These are phyloP conservation scores for Geotrichum aggregatum DNA, from an alignment of 1,139 yeast species.

Conservation along the genomic window DNA sequence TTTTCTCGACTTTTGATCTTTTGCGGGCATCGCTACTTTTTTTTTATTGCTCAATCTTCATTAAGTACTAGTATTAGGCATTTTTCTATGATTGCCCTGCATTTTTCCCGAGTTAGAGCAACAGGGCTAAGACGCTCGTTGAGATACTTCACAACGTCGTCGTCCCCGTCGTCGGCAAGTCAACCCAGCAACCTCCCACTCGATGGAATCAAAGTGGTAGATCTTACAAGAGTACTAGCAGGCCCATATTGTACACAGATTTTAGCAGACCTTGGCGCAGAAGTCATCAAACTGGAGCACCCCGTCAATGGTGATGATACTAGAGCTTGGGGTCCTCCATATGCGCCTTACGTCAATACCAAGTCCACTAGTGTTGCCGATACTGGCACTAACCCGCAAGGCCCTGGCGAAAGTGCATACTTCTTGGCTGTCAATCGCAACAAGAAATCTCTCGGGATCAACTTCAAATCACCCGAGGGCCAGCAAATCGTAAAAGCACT, in stretches of 20 bases:
- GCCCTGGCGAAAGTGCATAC: conserved; percentile 41
- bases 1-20: too few species aligned
- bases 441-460: conserved; percentile 41
- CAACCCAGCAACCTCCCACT: conserved; percentile 30
- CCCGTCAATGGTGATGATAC: conserved; percentile 46
- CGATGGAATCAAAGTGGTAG: conserved; percentile 40
- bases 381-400: conserved; percentile 15
- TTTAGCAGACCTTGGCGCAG: conserved; percentile 45
- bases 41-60: too few species aligned
- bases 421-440: conserved; percentile 41
- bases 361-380: conserved; percentile 10
- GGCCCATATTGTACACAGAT: conserved; percentile 45
- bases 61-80: too few species aligned
- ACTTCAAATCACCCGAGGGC: conserved; percentile 39
- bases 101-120: background rate
- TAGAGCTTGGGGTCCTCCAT: conserved; percentile 46
- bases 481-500: conserved; percentile 35
- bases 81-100: too few species aligned
- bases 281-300: conserved; percentile 43
- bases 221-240: conserved; percentile 43
- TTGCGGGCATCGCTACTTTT: too few species aligned
- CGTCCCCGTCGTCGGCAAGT: background rate
- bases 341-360: conserved; percentile 26
- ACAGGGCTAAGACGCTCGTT: background rate
- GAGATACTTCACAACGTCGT: background rate